Evolutionary conservation across 2,329 filamentous ascomycete species (phyloP).

Genomic region (Colletotrichum simmondsii): DNA sequence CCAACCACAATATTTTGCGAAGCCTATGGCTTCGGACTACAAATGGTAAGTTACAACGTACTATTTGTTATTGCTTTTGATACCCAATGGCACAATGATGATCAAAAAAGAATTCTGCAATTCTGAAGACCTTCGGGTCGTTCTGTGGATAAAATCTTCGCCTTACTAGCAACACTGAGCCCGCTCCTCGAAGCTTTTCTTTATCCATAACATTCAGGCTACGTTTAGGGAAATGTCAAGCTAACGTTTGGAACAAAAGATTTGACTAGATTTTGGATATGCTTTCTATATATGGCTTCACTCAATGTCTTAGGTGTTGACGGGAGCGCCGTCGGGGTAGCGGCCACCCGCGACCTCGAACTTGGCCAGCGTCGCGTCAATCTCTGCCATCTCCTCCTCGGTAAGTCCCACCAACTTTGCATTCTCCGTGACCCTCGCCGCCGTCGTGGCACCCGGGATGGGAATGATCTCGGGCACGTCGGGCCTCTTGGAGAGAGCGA

Average conservation of each 20-base stretch:
- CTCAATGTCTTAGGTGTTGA: constrained; percentile 46
- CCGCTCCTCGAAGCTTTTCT: neutral
- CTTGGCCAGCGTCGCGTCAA: constrained; percentile 59
- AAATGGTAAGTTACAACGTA: constrained; percentile 38
- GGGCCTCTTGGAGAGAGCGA: constrained; percentile 58
- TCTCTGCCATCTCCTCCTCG: constrained; percentile 60
- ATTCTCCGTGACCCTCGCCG: constrained; percentile 70
- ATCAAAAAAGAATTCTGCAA: constrained; percentile 59
- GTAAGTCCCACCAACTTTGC: constrained; percentile 59
- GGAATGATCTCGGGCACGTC: constrained; percentile 71
- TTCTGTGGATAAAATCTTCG: constrained; percentile 46
- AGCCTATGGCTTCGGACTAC: neutral
- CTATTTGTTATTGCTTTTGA: constrained; percentile 41
- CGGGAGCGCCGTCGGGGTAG: constrained; percentile 52
- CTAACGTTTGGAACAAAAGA: constrained; percentile 1
- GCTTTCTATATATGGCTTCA: neutral
- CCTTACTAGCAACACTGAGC: constrained; percentile 32
- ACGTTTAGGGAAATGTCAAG: neutral
- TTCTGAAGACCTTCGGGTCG: constrained; percentile 49
- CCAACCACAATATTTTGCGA: constrained; percentile 6
- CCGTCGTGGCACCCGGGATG: constrained; percentile 72
- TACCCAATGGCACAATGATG: constrained; percentile 39
- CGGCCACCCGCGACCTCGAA: constrained; percentile 60
- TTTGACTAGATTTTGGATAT: neutral
- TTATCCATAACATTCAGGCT: neutral